Conservation (phyloP, 768 basidiomycete genomes). For the Collybia nuda region DNA sequence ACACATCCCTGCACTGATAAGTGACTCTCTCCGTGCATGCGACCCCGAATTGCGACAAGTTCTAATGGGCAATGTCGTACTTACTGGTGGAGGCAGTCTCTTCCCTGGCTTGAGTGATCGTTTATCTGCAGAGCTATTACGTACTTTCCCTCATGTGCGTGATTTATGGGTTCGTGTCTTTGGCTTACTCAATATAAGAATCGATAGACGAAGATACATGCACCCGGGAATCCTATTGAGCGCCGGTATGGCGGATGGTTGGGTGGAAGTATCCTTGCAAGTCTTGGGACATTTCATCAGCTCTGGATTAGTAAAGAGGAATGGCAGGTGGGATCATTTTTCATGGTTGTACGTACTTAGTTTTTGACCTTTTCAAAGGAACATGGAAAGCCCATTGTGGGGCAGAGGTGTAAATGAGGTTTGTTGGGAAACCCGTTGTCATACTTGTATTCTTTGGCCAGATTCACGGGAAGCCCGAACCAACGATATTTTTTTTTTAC, state of each 20-base stretch:
- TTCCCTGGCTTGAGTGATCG: slow-evolving; percentile 87
- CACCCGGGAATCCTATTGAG: slow-evolving; percentile 88
- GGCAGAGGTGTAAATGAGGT: slow-evolving; percentile 79
- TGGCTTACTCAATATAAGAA: neutral
- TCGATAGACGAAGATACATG: slow-evolving; percentile 81
- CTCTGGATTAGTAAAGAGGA: slow-evolving; percentile 94
- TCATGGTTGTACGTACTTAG: slow-evolving; percentile 1
- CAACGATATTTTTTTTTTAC: too few relatives aligned
- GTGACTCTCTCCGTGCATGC: slow-evolving; percentile 76
- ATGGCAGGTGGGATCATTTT: slow-evolving; percentile 66
- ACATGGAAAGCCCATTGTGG: slow-evolving; percentile 80
- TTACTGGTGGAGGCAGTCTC: slow-evolving; percentile 91
- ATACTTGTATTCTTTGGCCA: neutral
- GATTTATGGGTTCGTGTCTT: slow-evolving; percentile 1
- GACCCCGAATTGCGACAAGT: slow-evolving; percentile 92
- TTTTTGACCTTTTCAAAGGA: slow-evolving; percentile 45
- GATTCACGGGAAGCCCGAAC: too few relatives aligned
- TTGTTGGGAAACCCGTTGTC: neutral
- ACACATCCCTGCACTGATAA: slow-evolving; percentile 74
- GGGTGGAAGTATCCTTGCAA: slow-evolving; percentile 92
- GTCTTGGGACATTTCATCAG: slow-evolving; percentile 96
- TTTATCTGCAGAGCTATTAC: slow-evolving; percentile 70
- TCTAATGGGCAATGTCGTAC: slow-evolving; percentile 89
- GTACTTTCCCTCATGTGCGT: slow-evolving; percentile 73
- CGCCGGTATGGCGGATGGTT: slow-evolving; percentile 93